Evolutionary conservation across 106 monocot genomes (phyloP).

Genomic region (Dioscorea alata): DNA sequence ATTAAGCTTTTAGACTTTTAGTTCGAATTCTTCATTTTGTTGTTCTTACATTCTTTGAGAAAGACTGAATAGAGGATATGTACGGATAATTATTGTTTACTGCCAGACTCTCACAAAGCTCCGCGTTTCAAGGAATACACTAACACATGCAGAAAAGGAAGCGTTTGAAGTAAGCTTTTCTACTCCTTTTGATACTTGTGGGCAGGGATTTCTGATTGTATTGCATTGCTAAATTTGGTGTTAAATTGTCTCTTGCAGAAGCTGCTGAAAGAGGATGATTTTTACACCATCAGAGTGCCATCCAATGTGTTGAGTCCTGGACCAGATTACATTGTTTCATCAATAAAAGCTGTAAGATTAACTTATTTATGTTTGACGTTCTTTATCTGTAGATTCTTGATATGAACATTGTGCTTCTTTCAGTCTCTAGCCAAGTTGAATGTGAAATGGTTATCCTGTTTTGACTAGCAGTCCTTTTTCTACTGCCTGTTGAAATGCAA

Average conservation of each 20-base stretch:
- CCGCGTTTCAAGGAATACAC: conserved; percentile 63
- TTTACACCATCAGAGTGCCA: conserved; percentile 77
- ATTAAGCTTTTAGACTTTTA: too few relatives aligned
- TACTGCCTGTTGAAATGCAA: neutral
- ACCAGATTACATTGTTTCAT: conserved; percentile 70
- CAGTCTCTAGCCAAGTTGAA: too few relatives aligned
- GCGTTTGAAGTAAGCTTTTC: conserved; percentile 55
- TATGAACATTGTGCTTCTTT: too few relatives aligned
- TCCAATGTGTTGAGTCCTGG: conserved; percentile 78
- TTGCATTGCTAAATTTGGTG: neutral
- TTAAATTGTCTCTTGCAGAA: conserved; percentile 34
- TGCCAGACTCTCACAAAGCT: conserved; percentile 81
- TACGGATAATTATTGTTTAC: neutral
- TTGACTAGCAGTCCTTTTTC: neutral
- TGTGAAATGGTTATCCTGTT: too few relatives aligned
- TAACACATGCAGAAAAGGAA: conserved; percentile 53
- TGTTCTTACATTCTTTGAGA: too few relatives aligned
- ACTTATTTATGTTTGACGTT: neutral
- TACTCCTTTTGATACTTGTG: neutral
- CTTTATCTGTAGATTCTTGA: too few relatives aligned
- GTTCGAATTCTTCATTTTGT: too few relatives aligned
- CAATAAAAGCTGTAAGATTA: conserved; percentile 91
- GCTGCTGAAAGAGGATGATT: conserved; percentile 74
- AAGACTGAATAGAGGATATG: too few relatives aligned
- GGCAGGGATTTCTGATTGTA: neutral